These are phyloP conservation scores for Corymbia maculata DNA, from an alignment of 345 rosid species.

Conservation along the genomic window DNA sequence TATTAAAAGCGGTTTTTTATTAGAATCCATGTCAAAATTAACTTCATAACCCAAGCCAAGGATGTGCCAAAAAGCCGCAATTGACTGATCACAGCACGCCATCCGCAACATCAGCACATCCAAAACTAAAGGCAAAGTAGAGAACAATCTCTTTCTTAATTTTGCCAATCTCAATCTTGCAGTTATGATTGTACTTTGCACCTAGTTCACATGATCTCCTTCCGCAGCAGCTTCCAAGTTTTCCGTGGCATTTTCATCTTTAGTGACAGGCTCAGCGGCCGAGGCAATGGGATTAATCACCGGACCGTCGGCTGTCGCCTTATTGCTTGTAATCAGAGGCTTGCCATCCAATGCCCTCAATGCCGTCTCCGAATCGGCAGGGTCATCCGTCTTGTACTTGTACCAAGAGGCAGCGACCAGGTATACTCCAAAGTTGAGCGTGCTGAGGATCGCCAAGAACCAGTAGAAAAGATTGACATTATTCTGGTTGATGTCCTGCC, in stretches of 20 bases:
- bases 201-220: not conserved
- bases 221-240: not conserved
- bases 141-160: not conserved
- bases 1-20: not conserved
- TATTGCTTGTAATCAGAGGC: not conserved
- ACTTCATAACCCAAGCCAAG: not conserved
- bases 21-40: not conserved
- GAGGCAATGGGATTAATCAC: not conserved
- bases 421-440: conserved; percentile 19
- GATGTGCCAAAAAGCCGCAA: not conserved
- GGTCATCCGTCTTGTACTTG: conserved; percentile 21
- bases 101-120: not conserved
- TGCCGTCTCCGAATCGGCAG: not conserved
- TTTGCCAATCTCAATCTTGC: not conserved
- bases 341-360: not conserved
- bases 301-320: not conserved
- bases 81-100: not conserved
- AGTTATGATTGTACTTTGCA: not conserved
- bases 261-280: not conserved
- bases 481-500: conserved; percentile 15
- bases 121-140: not conserved
- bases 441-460: conserved; percentile 28
- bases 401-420: conserved; percentile 31
- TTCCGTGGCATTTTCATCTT: not conserved
- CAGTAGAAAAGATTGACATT: conserved; percentile 34